Percentiles rank a stretch among this genome's conserved stretches.
phyloP scores from a whole-genome alignment of 1,139 yeast genomes.

The Kodamaea alishanica region DNA sequence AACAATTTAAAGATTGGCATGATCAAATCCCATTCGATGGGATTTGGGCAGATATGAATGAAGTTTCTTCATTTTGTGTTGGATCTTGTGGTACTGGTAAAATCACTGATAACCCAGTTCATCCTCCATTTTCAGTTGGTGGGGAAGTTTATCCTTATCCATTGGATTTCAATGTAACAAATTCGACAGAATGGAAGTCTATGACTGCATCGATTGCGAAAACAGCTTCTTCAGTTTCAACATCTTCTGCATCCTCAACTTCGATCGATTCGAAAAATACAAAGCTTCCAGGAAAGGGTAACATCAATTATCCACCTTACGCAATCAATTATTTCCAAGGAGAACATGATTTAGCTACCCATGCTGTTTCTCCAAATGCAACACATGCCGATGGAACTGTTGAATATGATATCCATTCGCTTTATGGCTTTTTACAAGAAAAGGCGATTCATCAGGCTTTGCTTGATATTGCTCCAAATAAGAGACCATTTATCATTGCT shows the following conservation, averaged over 20 bases:
- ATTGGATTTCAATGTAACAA: constrained; percentile 18
- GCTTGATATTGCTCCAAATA: constrained; percentile 16
- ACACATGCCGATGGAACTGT: constrained; percentile 28
- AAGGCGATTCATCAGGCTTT: constrained; percentile 20
- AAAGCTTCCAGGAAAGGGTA: constrained; percentile 24
- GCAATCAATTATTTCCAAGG: constrained; percentile 23
- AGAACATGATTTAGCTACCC: constrained; percentile 25
- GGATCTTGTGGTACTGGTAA: constrained; percentile 26
- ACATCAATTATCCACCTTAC: constrained; percentile 32
- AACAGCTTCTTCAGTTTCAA: constrained; percentile 11
- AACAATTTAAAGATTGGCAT: constrained; percentile 20
- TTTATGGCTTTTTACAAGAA: constrained; percentile 19
- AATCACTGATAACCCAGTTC: constrained; percentile 20
- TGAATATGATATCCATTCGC: constrained; percentile 26
- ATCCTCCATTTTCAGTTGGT: constrained; percentile 20
- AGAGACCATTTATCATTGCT: constrained; percentile 21
- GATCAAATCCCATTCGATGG: constrained; percentile 26
- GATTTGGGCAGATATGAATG: constrained; percentile 37
- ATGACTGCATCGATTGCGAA: constrained; percentile 14
- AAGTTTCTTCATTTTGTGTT: constrained; percentile 30
- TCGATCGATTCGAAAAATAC: constrained; percentile 18
- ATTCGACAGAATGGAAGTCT: constrained; percentile 20
- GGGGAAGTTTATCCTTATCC: constrained; percentile 17
- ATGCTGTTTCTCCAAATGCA: constrained; percentile 28
- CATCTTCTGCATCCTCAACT: constrained; percentile 13